phyloP scores from a whole-genome alignment of 106 monocot genomes.

The Hemerocallis citrina region DNA sequence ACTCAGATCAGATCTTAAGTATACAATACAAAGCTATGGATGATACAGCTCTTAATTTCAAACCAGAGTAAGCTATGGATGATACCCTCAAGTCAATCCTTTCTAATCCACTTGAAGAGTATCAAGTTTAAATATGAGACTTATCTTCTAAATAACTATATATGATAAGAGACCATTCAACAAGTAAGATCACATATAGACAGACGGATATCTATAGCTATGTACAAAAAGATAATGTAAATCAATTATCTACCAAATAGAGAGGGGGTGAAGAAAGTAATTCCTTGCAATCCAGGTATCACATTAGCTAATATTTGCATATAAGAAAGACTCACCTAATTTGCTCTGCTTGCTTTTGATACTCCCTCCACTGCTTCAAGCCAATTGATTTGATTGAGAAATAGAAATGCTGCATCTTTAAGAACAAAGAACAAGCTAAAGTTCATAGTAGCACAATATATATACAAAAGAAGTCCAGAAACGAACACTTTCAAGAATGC shows the following conservation, averaged over 20 bases:
- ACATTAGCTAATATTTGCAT: background rate
- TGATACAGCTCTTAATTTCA: background rate
- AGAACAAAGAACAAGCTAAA: background rate
- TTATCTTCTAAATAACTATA: background rate
- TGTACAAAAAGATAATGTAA: background rate
- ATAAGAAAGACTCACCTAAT: background rate
- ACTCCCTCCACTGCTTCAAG: conserved; percentile 1
- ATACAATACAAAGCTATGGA: background rate
- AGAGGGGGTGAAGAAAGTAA: background rate
- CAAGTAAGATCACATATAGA: background rate
- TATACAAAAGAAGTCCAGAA: background rate
- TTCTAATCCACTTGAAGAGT: conserved; percentile 1
- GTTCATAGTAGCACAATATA: background rate
- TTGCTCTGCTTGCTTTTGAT: background rate
- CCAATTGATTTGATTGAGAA: background rate
- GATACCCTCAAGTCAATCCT: background rate
- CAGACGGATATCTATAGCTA: conserved; percentile 2
- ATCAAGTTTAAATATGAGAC: background rate
- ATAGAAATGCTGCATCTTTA: background rate
- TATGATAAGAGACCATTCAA: background rate
- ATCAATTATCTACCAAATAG: background rate
- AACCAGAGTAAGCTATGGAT: background rate
- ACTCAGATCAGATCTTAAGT: background rate
- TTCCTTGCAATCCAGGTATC: background rate
- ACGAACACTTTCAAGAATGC: background rate